Percentiles rank a stretch among this genome's conserved stretches.
phyloP scores from a whole-genome alignment of 176 grass and related monocot species.

The Avena sativa region DNA sequence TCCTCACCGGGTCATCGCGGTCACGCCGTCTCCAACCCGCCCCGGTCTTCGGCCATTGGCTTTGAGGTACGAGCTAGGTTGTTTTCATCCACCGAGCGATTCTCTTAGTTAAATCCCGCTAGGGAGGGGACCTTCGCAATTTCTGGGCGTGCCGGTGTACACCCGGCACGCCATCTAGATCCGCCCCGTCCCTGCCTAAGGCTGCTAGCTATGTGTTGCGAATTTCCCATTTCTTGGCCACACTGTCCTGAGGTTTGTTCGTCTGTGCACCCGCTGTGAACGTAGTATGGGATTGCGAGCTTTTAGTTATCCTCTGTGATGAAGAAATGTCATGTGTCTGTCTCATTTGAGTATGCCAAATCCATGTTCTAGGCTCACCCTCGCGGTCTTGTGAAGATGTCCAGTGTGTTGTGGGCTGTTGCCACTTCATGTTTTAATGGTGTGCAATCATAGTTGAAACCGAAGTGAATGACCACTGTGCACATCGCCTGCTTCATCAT shows the following conservation, averaged over 20 bases:
- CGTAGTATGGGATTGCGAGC: background rate
- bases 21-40: background rate
- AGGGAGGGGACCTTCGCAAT: slow-evolving; percentile 3
- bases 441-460: background rate
- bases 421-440: background rate
- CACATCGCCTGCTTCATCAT: slow-evolving; percentile 9
- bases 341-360: background rate
- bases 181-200: background rate
- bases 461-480: background rate
- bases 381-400: background rate
- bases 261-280: background rate
- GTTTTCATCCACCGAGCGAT: background rate
- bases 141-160: background rate
- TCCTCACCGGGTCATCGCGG: background rate
- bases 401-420: background rate
- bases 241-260: background rate
- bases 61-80: slow-evolving; percentile 22
- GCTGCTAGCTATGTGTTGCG: background rate
- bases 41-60: background rate
- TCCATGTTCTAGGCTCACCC: background rate
- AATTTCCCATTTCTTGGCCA: background rate
- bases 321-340: background rate
- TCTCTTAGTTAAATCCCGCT: slow-evolving; percentile 8
- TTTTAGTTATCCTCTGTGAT: background rate
- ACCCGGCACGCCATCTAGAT: background rate